phyloP scores from a whole-genome alignment of 1,139 yeast genomes.

The Geotrichum klebahnii region DNA sequence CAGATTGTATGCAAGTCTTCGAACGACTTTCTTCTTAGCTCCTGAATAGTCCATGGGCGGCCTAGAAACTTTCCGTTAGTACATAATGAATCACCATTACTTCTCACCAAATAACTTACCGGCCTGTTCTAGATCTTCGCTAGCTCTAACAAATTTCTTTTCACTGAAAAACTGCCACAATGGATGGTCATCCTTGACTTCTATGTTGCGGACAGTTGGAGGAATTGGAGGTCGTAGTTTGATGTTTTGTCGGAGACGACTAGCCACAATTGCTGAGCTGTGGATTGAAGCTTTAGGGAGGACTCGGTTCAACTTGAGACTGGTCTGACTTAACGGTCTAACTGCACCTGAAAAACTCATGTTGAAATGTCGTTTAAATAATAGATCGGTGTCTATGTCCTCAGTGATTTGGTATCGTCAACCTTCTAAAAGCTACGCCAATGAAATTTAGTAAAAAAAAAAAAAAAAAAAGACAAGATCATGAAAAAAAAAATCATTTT shows the following conservation, averaged over 20 bases:
- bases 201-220: slow-evolving; percentile 70
- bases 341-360: slow-evolving; percentile 11
- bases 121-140: slow-evolving; percentile 53
- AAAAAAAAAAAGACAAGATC: not conserved
- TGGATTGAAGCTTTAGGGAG: slow-evolving; percentile 32
- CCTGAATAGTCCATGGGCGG: slow-evolving; percentile 83
- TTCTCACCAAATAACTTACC: slow-evolving; percentile 17
- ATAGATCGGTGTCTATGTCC: too few relatives aligned
- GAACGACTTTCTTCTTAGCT: slow-evolving; percentile 83
- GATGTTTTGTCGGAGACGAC: slow-evolving; percentile 17
- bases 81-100: not conserved
- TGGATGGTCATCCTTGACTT: slow-evolving; percentile 82
- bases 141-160: slow-evolving; percentile 52
- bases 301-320: not conserved
- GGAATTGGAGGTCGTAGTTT: slow-evolving; percentile 78
- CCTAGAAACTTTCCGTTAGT: slow-evolving; percentile 39
- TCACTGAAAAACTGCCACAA: slow-evolving; percentile 87
- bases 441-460: not conserved
- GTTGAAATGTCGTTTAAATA: not conserved
- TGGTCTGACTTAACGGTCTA: not conserved
- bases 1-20: slow-evolving; percentile 89
- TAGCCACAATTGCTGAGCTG: slow-evolving; percentile 55
- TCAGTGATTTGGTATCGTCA: too few relatives aligned
- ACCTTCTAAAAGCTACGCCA: too few relatives aligned
- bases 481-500: not conserved